Conservation (phyloP, 192 early-diverging fungal genomes). For the Gaertneriomyces semiglobifer region DNA sequence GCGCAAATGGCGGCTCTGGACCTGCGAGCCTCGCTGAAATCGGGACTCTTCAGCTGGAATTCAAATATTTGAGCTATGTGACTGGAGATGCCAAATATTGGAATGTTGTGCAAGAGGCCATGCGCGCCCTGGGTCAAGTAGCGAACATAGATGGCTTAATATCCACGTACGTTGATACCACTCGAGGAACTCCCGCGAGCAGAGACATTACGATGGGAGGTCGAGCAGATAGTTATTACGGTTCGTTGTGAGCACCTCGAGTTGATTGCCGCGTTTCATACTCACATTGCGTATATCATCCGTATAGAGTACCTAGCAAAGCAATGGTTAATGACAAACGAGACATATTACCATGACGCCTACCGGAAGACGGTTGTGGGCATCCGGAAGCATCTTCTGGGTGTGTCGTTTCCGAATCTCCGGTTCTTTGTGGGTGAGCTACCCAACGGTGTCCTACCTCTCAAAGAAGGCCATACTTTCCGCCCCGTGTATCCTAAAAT, state of each 20-base stretch:
- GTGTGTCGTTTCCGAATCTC: slow-evolving; percentile 52
- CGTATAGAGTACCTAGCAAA: slow-evolving; percentile 83
- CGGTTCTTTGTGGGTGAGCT: slow-evolving; percentile 67
- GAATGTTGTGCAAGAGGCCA: slow-evolving; percentile 63
- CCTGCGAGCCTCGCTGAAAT: slow-evolving; percentile 26
- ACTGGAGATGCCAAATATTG: slow-evolving; percentile 71
- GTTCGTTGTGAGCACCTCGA: slow-evolving; percentile 32
- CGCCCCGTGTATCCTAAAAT: slow-evolving; percentile 55
- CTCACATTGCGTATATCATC: slow-evolving; percentile 1
- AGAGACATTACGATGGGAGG: slow-evolving; percentile 70
- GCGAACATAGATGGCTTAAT: slow-evolving; percentile 63
- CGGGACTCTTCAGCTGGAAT: slow-evolving; percentile 77
- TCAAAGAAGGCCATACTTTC: neutral
- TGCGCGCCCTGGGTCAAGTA: slow-evolving; percentile 49
- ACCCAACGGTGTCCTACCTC: neutral
- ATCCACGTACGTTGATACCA: slow-evolving; percentile 66
- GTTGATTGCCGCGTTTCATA: neutral
- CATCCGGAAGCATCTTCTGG: slow-evolving; percentile 64
- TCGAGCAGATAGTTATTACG: slow-evolving; percentile 87
- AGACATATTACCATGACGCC: slow-evolving; percentile 62
- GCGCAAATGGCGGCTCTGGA: slow-evolving; percentile 15
- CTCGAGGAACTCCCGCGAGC: slow-evolving; percentile 56
- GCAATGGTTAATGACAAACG: slow-evolving; percentile 73
- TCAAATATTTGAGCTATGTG: slow-evolving; percentile 73
- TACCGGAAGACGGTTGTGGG: slow-evolving; percentile 64